phyloP scores from a whole-genome alignment of 179 eudicot genomes.

The Nepenthes alata region DNA sequence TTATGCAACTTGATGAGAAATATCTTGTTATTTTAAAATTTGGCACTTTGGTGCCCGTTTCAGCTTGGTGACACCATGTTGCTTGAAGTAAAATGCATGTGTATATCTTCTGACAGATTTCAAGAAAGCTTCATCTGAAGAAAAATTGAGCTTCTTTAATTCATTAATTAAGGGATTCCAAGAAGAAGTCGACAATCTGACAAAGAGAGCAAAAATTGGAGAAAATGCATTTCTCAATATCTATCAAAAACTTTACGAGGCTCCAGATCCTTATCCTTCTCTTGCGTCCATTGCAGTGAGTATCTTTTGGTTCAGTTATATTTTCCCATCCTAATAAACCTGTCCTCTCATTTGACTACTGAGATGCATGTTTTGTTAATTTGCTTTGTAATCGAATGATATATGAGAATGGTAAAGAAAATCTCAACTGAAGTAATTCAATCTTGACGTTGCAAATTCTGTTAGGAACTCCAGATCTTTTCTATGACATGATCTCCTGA shows the following conservation, averaged over 20 bases:
- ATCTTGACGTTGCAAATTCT: too few species aligned
- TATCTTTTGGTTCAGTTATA: conserved; percentile 9
- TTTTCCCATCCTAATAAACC: conserved; percentile 3
- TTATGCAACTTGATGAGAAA: not conserved
- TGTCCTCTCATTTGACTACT: not conserved
- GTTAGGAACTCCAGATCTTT: too few species aligned
- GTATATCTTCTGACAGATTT: conserved; percentile 44
- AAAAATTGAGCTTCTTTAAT: conserved; percentile 62
- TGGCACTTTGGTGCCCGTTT: not conserved
- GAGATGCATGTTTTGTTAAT: too few species aligned
- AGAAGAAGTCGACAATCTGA: conserved; percentile 96
- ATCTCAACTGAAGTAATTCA: too few species aligned
- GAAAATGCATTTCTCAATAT: conserved; percentile 97
- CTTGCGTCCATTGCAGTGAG: conserved; percentile 83
- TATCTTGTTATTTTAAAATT: not conserved
- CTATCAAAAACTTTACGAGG: conserved; percentile 94
- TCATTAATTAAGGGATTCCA: conserved; percentile 86
- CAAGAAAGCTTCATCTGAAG: conserved; percentile 84
- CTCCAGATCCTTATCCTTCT: conserved; percentile 92
- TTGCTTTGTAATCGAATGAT: too few species aligned
- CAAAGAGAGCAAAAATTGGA: conserved; percentile 90
- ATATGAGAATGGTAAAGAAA: too few species aligned
- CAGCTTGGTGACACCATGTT: too few species aligned
- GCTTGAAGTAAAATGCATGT: too few species aligned
- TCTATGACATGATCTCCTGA: too few species aligned